Evolutionary conservation across 371 early-diverging fungal genomes (phyloP), one percentile per base, ranked within the genome.

Genomic region (Encephalitozoon hellem): DNA sequence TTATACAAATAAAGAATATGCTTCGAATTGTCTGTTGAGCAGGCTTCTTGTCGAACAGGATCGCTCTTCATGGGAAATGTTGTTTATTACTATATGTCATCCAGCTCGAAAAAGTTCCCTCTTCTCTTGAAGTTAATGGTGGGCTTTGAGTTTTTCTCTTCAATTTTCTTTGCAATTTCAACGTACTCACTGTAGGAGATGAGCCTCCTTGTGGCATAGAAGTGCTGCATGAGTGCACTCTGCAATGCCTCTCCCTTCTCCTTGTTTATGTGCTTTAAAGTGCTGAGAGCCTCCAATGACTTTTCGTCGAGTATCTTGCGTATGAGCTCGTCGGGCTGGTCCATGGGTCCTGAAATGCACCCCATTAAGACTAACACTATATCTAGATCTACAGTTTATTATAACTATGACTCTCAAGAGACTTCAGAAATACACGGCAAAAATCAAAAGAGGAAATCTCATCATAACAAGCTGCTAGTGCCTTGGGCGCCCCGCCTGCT

Each of bases 221-320:
- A 74, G 28, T 74, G 64, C 55, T 74, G 67, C n/a, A 67, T 15
- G 1, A 74, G 41, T 23, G 54, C 25, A 49, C 43, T 67, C 43
- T 74, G 74, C 42, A 74, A 28, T 41, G 25, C 30, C 5, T 26
- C 41, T 28, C 54, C 47, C 67, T 66, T 74, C 18, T 74, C 74
- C 54, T 74, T 74, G 26, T 66, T 74, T 38, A 74, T 39, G 53
- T 74, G 74, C 43, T 74, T 74, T 15, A 67, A 43, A 51, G 65
- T 74, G 5, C 39, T 18, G 12, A 74, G 45, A 1, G 74, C 65
- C 5, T 45, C 28, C 3, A 67, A 30, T 43, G 55, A 39, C 41
- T 41, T 66, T 12, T 74, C 74, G 53, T 74, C 74, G 6, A 74
- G 18, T 12, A 74, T 67, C 54, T 52, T 66, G 41, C 74, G 30